Evolutionary conservation across 345 rosid species (phyloP), one percentile per base, ranked within the genome.

Genomic region (Salix dunnii): DNA sequence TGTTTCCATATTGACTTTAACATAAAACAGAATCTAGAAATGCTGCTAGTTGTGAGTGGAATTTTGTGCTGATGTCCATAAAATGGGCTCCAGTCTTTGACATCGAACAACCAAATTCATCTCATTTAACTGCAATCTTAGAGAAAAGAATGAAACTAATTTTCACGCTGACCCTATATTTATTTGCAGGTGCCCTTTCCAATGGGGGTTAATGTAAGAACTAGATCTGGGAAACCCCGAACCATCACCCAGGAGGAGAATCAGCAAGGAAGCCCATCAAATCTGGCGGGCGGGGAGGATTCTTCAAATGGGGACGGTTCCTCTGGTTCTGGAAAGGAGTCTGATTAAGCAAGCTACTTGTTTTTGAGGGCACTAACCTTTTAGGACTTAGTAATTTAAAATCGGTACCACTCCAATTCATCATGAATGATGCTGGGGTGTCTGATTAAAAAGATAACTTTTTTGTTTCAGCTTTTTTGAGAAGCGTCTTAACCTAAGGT

Each of bases 121-220:
- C n/a, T n/a, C 21, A 70, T 68, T 14, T 20, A 77, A n/a, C 40
- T 36, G n/a, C 31, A 64, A 36, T 27, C 36, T 17, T 30, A 7
- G 31, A 70, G 36, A 49, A 36, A 27, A 72, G 25, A 20, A 31
- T 7, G 40, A 43, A 23, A 43, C 11, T 61, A 65, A 48, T 72
- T 30, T 30, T 74, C 35, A 31, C 5, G 35, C 7, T 33, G 48
- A 76, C 16, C 71, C 55, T 72, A 60, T 72, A 28, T 51, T 36
- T 13, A 36, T 75, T 31, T 74, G 67, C 80, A 89, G 94, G 86
- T 89, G 31, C 92, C 94, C 23, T 91, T 89, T 71, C 92, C 94
- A 40, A 79, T 85, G 85, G 92, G 92, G 48, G 85, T 81, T 31
- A 85, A 83, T 65, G 78, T 85, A 74, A 84, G 91, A 80, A 79